Evolutionary conservation across 2,329 filamentous ascomycete species (phyloP).

Genomic region (Akanthomyces dipterigenus): DNA sequence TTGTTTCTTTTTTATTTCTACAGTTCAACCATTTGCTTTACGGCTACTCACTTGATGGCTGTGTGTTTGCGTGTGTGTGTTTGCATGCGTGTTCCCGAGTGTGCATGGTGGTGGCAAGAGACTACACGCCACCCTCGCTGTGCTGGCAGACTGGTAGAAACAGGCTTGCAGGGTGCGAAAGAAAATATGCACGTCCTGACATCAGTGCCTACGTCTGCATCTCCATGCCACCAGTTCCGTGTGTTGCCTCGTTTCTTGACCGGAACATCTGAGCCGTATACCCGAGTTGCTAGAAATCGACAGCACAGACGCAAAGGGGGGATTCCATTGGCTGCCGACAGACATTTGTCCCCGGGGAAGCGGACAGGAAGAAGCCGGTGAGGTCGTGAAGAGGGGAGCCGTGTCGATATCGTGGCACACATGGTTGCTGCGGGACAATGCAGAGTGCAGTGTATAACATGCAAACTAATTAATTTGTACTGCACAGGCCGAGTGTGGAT

Average conservation of each 20-base stretch:
- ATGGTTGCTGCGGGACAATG: background rate
- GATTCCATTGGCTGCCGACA: background rate
- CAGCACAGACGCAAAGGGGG: too few relatives aligned
- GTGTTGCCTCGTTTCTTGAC: background rate
- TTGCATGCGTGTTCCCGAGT: background rate
- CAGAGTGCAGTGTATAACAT: background rate
- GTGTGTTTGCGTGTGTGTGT: background rate
- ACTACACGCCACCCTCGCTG: too few relatives aligned
- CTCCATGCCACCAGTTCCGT: too few relatives aligned
- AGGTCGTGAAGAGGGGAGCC: too few relatives aligned
- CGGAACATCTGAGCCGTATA: background rate
- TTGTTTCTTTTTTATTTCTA: background rate
- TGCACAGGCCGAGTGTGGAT: too few relatives aligned
- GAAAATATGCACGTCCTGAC: too few relatives aligned
- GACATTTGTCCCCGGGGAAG: background rate
- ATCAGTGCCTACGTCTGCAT: too few relatives aligned
- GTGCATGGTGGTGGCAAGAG: background rate
- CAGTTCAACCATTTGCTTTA: background rate
- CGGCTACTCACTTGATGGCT: background rate
- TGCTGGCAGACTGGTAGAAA: too few relatives aligned
- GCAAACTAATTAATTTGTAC: background rate
- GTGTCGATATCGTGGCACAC: too few relatives aligned
- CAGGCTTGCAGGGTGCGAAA: too few relatives aligned
- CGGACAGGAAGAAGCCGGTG: too few relatives aligned
- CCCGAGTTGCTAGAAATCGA: background rate